These are phyloP conservation scores for Clarireedia paspali DNA, from an alignment of 2,329 filamentous ascomycete species.

Conservation along the genomic window DNA sequence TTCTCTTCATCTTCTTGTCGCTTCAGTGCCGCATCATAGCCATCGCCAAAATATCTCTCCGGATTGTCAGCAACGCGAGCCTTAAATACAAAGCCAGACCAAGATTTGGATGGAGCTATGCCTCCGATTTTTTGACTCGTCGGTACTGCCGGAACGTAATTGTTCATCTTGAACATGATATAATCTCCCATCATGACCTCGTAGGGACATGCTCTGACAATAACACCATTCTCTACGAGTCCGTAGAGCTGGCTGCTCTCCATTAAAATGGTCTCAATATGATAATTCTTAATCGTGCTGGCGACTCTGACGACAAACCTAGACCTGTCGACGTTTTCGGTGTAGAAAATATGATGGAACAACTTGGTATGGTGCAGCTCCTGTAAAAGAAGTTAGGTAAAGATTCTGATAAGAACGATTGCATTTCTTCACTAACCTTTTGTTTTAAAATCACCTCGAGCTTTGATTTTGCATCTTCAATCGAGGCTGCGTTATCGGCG, in stretches of 20 bases:
- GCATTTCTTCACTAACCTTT: constrained; percentile 13
- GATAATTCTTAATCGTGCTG: constrained; percentile 15
- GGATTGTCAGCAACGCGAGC: constrained; percentile 15
- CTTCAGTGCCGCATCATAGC: neutral
- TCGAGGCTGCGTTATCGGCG: constrained; percentile 5
- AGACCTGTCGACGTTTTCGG: constrained; percentile 17
- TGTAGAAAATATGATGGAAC: constrained; percentile 21
- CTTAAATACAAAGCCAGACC: constrained; percentile 13
- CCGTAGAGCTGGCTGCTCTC: constrained; percentile 10
- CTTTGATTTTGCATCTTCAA: constrained; percentile 17
- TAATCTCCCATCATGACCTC: constrained; percentile 1
- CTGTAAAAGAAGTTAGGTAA: neutral
- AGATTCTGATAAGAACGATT: too few species aligned
- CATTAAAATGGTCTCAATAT: constrained; percentile 24
- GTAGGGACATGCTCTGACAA: constrained; percentile 17
- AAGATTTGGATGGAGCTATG: neutral
- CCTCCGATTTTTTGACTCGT: neutral
- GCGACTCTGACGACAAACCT: constrained; percentile 16
- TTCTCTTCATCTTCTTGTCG: neutral
- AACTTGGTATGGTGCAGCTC: neutral
- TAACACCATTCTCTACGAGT: constrained; percentile 12
- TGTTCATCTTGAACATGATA: constrained; percentile 5
- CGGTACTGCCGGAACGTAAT: constrained; percentile 7
- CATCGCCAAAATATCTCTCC: constrained; percentile 3
- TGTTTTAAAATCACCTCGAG: constrained; percentile 22